Percentiles rank a stretch among this genome's conserved stretches.
These are phyloP conservation scores for Ascosphaera pollenicola DNA, from an alignment of 2,329 filamentous ascomycete genomes.

Conservation along the genomic window DNA sequence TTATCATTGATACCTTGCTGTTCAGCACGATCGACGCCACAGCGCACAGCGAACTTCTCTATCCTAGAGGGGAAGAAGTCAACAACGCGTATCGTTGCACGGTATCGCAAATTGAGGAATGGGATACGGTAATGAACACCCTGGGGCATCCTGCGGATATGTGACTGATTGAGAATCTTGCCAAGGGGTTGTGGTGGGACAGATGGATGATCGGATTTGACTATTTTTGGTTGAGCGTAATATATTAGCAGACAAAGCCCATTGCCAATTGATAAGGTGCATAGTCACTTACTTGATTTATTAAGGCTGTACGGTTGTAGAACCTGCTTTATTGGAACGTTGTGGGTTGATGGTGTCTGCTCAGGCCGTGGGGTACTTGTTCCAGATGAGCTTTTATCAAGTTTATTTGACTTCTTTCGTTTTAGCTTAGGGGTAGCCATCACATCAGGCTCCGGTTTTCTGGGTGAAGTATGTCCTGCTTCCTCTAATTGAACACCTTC, in stretches of 20 bases:
- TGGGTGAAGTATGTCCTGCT: too few species aligned
- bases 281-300: too few species aligned
- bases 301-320: too few species aligned
- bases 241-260: conserved; percentile 1
- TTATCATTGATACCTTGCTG: conserved; percentile 15
- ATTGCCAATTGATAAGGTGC: neutral
- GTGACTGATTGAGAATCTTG: conserved; percentile 26
- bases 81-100: conserved; percentile 49
- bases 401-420: too few species aligned
- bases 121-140: conserved; percentile 32
- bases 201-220: conserved; percentile 25
- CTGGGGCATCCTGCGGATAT: conserved; percentile 24
- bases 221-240: conserved; percentile 12
- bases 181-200: conserved; percentile 18
- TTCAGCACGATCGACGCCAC: conserved; percentile 29
- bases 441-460: too few species aligned
- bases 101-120: conserved; percentile 53
- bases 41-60: conserved; percentile 42
- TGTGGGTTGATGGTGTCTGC: conserved; percentile 19
- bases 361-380: conserved; percentile 11
- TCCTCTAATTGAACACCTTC: too few species aligned
- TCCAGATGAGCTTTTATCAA: too few species aligned
- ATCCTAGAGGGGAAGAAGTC: conserved; percentile 55
- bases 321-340: too few species aligned
- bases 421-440: too few species aligned